Conservation (phyloP, 257 asterid genomes). For the Coffea canephora region DNA sequence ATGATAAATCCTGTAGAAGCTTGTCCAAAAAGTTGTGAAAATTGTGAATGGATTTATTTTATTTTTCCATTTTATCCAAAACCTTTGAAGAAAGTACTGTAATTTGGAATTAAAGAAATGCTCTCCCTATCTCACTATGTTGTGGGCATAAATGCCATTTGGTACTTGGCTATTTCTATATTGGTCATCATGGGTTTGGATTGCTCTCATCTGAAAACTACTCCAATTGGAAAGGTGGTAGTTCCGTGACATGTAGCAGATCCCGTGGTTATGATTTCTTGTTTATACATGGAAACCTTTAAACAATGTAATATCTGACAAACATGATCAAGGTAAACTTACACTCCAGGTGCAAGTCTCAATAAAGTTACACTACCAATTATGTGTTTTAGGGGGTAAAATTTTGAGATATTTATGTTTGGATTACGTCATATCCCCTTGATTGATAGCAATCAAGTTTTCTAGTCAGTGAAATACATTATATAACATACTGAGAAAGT, state of each 20-base stretch:
- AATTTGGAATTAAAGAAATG: neutral
- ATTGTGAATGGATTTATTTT: neutral
- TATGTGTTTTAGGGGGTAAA: neutral
- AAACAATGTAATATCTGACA: no score
- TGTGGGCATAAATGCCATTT: no score
- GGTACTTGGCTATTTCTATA: neutral
- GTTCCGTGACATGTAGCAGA: neutral
- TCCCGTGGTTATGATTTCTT: neutral
- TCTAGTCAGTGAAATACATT: no score
- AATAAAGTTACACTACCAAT: neutral
- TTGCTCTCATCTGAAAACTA: neutral
- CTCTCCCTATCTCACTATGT: neutral
- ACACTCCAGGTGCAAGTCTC: no score
- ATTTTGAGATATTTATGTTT: no score
- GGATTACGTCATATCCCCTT: no score
- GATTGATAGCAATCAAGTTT: no score
- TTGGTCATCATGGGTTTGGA: neutral
- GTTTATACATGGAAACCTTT: no score
- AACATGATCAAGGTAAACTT: no score
- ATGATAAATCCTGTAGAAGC: neutral
- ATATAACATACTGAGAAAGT: no score
- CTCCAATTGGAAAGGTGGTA: neutral
- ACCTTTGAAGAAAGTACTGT: neutral
- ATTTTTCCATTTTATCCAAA: neutral
- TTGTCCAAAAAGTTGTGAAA: conserved; percentile 2